phyloP scores from a whole-genome alignment of 2,329 filamentous ascomycete genomes.

The Tricladium varicosporioides region DNA sequence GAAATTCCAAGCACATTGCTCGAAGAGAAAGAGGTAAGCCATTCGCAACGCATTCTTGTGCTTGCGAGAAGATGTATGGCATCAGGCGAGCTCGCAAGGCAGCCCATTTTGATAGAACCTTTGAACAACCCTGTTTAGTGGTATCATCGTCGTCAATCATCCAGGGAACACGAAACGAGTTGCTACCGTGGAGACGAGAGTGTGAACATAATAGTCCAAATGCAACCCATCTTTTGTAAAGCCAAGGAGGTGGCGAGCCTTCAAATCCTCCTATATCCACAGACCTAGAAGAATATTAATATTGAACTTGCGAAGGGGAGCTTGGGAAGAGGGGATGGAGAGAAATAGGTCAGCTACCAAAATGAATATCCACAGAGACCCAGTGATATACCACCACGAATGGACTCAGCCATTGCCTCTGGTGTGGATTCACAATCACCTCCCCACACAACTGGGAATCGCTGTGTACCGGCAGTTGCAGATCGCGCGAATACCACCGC shows the following conservation, averaged over 20 bases:
- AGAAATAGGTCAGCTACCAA: constrained; percentile 34
- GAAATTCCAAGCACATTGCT: constrained; percentile 59
- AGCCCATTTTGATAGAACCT: constrained; percentile 44
- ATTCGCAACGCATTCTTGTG: constrained; percentile 44
- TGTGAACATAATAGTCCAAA: constrained; percentile 62
- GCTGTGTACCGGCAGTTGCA: constrained; percentile 57
- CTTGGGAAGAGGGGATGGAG: too few species aligned
- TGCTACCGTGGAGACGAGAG: constrained; percentile 57
- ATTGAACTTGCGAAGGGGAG: too few species aligned
- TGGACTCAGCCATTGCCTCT: constrained; percentile 59
- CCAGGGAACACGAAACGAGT: constrained; percentile 63
- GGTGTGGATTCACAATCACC: constrained; percentile 63
- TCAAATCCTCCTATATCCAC: constrained; percentile 64
- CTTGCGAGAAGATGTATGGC: constrained; percentile 55
- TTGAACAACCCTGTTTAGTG: constrained; percentile 47
- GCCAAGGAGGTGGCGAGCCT: constrained; percentile 53
- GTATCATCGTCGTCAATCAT: constrained; percentile 55
- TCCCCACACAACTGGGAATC: constrained; percentile 59
- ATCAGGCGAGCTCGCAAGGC: constrained; percentile 53
- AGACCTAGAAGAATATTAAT: constrained; percentile 34
- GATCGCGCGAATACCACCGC: constrained; percentile 58
- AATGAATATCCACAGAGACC: constrained; percentile 57
- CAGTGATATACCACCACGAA: constrained; percentile 56
- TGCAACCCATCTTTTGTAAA: constrained; percentile 65
- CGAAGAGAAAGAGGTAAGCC: constrained; percentile 55